A percentile compares a stretch with the other conserved stretches of the same genome.
phyloP scores from a whole-genome alignment of 441 rosid species.

The Mallotus japonicus region DNA sequence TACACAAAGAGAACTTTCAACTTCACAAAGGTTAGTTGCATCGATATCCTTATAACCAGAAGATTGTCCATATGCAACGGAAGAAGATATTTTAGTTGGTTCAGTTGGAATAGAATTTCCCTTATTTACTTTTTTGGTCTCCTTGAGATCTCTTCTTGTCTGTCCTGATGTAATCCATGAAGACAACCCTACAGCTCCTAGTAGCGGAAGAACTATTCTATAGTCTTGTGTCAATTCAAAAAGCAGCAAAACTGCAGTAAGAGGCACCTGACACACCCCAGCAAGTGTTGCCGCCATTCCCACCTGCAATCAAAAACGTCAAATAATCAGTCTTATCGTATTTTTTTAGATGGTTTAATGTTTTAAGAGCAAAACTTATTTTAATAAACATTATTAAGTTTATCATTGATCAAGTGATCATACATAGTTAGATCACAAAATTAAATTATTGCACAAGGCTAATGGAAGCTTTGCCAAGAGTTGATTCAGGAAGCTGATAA shows the following conservation, averaged over 20 bases:
- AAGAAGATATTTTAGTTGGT: constrained; percentile 33
- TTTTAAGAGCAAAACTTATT: not conserved
- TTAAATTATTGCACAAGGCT: not conserved
- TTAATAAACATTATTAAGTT: not conserved
- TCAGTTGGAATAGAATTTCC: constrained; percentile 32
- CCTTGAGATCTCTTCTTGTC: constrained; percentile 51
- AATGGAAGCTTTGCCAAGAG: not conserved
- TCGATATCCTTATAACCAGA: constrained; percentile 33
- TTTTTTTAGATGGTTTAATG: not conserved
- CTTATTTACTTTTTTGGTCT: constrained; percentile 35
- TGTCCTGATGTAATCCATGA: constrained; percentile 92
- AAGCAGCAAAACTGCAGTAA: constrained; percentile 82
- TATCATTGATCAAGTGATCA: not conserved
- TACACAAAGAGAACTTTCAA: constrained; percentile 87
- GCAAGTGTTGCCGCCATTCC: constrained; percentile 99
- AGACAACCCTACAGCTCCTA: constrained; percentile 91
- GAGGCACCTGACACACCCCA: constrained; percentile 98
- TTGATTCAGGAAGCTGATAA: not conserved
- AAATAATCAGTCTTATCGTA: constrained; percentile 4
- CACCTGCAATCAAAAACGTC: constrained; percentile 51
- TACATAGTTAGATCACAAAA: not conserved
- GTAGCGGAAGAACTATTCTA: constrained; percentile 81
- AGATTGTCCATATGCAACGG: constrained; percentile 19
- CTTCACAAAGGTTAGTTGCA: constrained; percentile 65
- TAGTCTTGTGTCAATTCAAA: constrained; percentile 94